Base-by-base conservation (phyloP, 495 filamentous ascomycete genomes). In the Jackrogersella minutella region DNA sequence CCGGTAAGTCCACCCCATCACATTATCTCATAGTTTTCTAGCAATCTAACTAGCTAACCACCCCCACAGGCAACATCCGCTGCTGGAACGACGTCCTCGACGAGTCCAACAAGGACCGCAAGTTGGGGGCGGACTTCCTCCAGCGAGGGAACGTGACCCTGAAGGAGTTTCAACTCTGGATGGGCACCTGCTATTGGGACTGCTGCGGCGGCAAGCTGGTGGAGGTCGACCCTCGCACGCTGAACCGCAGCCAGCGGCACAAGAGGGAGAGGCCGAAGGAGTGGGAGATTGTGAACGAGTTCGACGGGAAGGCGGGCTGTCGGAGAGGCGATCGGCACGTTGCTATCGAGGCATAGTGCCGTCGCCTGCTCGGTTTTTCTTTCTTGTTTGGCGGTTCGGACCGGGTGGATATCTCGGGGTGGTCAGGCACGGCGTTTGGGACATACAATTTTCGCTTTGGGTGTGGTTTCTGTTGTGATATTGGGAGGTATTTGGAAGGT, bases 181-280 rank as follows among this genome's bases (percentile, higher is more conserved):
- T 66, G 10, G 2, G 3, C 8, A 60, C 50, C 6, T 60, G 37
- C 9, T 66, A 60, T 49, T 66, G 63, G 63, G 34, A 46, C 9
- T 66, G 63, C 31, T 66, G 63, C 11, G 47, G 41, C 0, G 63
- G 39, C 5, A 66, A 66, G 49, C 40, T 66, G 1, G 2, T 55
- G 2, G 14, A 40, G 10, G n/a, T 68, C 9, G 46, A 14, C 0
- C 49, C 62, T 1, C 11, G 14, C 1, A 21, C 49, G 4, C 4
- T 0, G 13, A 52, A 44, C 10, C 63, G 63, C 5, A 66, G 56
- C 50, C 55, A 60, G 17, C 37, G 24, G 13, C 28, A 28, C 5
- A 59, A 50, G 49, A 55, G 21, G 5, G 22, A 28, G 0, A 0
- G 40, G 1, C 11, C 28, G 7, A 5, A 26, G 21, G 10, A 22